phyloP scores from a whole-genome alignment of 306 rosid genomes.

The Dalbergia cultrata region DNA sequence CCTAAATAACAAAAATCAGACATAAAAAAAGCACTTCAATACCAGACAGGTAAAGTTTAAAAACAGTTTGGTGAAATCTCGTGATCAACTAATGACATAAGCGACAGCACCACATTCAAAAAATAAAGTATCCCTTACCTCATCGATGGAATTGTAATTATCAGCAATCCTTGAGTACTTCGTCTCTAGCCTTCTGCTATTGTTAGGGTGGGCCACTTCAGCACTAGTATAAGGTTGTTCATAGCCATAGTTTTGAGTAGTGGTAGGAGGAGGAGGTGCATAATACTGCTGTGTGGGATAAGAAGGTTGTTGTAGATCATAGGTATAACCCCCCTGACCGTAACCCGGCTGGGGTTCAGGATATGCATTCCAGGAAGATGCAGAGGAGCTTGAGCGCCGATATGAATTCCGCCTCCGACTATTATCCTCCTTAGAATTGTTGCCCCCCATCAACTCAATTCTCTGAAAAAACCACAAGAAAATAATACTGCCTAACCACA shows the following conservation, averaged over 20 bases:
- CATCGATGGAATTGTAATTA: conserved; percentile 71
- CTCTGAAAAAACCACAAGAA: conserved; percentile 37
- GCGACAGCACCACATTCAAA: neutral
- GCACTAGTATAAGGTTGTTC: conserved; percentile 46
- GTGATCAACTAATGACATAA: conserved; percentile 18
- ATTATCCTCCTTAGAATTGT: conserved; percentile 67
- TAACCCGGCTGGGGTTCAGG: conserved; percentile 54
- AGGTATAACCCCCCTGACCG: conserved; percentile 56
- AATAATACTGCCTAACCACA: neutral
- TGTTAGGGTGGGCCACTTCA: conserved; percentile 35
- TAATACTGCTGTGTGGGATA: conserved; percentile 53
- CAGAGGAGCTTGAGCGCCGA: conserved; percentile 52
- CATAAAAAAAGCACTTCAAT: conserved; percentile 20
- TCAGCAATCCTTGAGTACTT: conserved; percentile 87
- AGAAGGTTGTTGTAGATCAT: conserved; percentile 60
- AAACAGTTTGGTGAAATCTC: conserved; percentile 5
- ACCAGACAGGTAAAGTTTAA: neutral
- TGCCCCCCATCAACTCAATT: conserved; percentile 77
- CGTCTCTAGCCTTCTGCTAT: conserved; percentile 64
- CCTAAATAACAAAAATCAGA: neutral
- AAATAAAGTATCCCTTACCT: conserved; percentile 60
- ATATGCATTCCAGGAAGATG: conserved; percentile 52
- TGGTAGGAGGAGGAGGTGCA: conserved; percentile 51
- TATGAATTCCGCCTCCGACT: conserved; percentile 59
- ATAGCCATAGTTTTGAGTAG: conserved; percentile 46